Evolutionary conservation across 306 rosid genomes (phyloP).

Genomic region (Calophaca sinica): DNA sequence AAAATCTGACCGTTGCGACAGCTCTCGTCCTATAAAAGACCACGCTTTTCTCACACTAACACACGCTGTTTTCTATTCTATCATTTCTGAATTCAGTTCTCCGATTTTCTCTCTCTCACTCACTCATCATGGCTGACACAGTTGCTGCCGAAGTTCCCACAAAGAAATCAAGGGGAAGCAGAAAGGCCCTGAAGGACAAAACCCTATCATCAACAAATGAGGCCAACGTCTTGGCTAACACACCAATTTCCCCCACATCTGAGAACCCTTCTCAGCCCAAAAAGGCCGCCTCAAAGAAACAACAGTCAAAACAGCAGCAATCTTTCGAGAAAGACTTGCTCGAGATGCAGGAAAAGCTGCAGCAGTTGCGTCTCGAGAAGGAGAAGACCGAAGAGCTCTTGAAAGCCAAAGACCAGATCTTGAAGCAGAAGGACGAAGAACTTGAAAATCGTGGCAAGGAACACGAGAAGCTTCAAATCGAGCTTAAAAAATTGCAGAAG

Average conservation of each 20-base stretch:
- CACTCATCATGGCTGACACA: slow-evolving; percentile 62
- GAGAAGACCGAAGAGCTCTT: slow-evolving; percentile 82
- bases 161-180: slow-evolving; percentile 62
- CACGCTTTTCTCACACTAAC: background rate
- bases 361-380: slow-evolving; percentile 71
- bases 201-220: slow-evolving; percentile 54
- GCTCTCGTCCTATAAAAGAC: slow-evolving; percentile 40
- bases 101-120: background rate
- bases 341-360: slow-evolving; percentile 81
- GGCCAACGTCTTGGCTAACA: slow-evolving; percentile 44
- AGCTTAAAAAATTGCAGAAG: slow-evolving; percentile 83
- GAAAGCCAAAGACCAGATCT: slow-evolving; percentile 75
- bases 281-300: slow-evolving; percentile 69
- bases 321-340: slow-evolving; percentile 75
- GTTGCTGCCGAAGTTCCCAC: slow-evolving; percentile 46
- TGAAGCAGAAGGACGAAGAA: slow-evolving; percentile 80
- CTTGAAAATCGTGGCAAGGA: slow-evolving; percentile 60
- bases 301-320: slow-evolving; percentile 46
- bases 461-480: slow-evolving; percentile 80
- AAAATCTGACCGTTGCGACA: slow-evolving; percentile 63
- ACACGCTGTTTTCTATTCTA: background rate
- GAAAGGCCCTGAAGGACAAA: slow-evolving; percentile 76
- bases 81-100: slow-evolving; percentile 7
- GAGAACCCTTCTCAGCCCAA: slow-evolving; percentile 61
- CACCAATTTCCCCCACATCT: slow-evolving; percentile 14